Evolutionary conservation across 2,329 filamentous ascomycete genomes (phyloP), one percentile per base, ranked within the genome.

Genomic region (Stagonosporopsis cucurbitacearum): DNA sequence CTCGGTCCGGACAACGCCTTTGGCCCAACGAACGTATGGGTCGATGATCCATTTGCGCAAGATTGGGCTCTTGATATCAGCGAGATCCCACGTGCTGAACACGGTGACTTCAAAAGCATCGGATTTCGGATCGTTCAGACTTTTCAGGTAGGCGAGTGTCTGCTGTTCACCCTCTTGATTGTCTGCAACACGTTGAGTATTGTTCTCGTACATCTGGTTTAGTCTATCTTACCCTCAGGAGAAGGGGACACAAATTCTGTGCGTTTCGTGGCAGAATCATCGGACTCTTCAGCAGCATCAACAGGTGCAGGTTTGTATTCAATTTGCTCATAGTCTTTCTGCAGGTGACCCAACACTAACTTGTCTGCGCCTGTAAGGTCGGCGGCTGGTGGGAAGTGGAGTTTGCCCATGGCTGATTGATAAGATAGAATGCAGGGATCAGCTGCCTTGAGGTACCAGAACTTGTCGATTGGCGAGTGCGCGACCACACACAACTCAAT

Each of bases 1-100:
- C 51, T 85, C 81, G 54, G 84, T 78, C 13, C 89, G 86, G 9
- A 89, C 87, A 20, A 88, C 73, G 2, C 70, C 74, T 37, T 79
- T 79, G 1, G 84, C 88, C 67, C 81, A 75, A 13, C 75, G 72
- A 43, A 87, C 77, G 70, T 90, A 91, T 0, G 86, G 84, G 36
- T 81, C 77, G 17, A 91, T 75, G 58, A 81, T 80, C 36, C 75
- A 74, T 68, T 83, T 76, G 23, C 72, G 66, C 20, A 84, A 62
- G 33, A 66, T 19, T 0, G 58, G 57, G 28, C 67, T 65, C 37
- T 74, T 69, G 42, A 85, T 74, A 53, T 81, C 73, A 30, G 78
- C 75, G 26, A 78, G 74, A 62, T 86, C 84, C 75, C 80, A 80
- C 19, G 77, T 75, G 39, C 80, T 76, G 62, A 85, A 84, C 26